Conservation (phyloP, 768 basidiomycete genomes). For the Grammothele lineata region DNA sequence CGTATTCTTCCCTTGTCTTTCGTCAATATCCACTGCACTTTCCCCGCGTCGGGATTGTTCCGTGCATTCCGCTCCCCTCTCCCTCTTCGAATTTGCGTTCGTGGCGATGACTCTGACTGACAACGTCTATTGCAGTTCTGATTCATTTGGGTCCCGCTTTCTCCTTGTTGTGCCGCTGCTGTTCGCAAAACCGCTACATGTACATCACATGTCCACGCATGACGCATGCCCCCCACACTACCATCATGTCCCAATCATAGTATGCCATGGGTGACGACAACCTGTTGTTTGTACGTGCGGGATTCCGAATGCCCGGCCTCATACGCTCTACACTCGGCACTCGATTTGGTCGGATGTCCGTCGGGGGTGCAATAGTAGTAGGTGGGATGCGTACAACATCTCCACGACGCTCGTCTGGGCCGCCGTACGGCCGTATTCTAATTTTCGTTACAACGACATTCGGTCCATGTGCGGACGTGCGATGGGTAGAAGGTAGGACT, state of each 20-base stretch:
- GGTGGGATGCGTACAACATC: neutral
- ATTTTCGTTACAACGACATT: neutral
- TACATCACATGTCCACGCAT: constrained; percentile 20
- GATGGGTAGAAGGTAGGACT: too few species aligned
- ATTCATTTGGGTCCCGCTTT: constrained; percentile 3
- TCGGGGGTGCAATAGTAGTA: neutral
- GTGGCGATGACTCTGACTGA: neutral
- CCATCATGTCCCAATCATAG: constrained; percentile 7
- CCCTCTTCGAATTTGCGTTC: neutral
- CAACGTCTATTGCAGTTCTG: constrained; percentile 2
- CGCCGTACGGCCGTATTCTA: neutral
- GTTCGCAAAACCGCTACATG: constrained; percentile 17
- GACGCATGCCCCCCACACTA: constrained; percentile 21
- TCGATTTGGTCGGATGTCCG: too few species aligned
- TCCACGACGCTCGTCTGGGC: neutral
- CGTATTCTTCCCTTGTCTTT: constrained; percentile 17
- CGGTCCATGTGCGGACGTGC: too few species aligned
- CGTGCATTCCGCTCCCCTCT: neutral
- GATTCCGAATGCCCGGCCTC: neutral
- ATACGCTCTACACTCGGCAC: neutral
- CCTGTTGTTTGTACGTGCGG: neutral
- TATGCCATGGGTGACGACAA: constrained; percentile 14
- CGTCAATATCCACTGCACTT: neutral
- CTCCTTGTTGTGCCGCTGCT: constrained; percentile 10
- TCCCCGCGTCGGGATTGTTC: too few species aligned